Conservation (phyloP, 2,329 filamentous ascomycete species). For the Orbilia oligospora region DNA sequence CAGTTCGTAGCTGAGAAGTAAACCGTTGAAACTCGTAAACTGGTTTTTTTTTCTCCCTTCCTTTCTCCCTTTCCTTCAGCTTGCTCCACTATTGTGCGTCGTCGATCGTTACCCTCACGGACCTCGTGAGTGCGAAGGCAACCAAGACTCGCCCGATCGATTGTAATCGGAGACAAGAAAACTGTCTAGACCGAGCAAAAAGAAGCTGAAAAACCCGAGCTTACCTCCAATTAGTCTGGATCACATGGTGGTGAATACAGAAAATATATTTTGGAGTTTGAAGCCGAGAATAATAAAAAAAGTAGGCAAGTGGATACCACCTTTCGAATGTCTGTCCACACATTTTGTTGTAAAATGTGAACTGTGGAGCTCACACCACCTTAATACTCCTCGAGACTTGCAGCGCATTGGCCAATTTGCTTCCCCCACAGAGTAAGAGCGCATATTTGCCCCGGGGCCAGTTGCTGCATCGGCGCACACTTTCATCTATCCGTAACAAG, state of each 20-base stretch:
- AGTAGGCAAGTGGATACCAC: slow-evolving; percentile 8
- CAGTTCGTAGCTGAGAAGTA: slow-evolving; percentile 5
- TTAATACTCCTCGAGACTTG: background rate
- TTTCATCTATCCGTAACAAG: slow-evolving; percentile 43
- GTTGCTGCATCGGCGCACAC: slow-evolving; percentile 24
- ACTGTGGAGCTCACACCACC: slow-evolving; percentile 15
- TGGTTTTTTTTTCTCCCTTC: slow-evolving; percentile 16
- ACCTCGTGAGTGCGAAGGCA: slow-evolving; percentile 22
- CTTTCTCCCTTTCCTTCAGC: slow-evolving; percentile 15
- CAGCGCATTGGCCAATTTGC: slow-evolving; percentile 33
- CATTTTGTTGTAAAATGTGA: slow-evolving; percentile 29
- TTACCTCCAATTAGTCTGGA: slow-evolving; percentile 50
- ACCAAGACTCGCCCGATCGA: slow-evolving; percentile 22
- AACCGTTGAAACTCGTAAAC: slow-evolving; percentile 26
- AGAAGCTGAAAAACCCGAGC: slow-evolving; percentile 24
- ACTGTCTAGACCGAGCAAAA: background rate
- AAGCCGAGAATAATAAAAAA: slow-evolving; percentile 35
- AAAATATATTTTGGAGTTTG: slow-evolving; percentile 10
- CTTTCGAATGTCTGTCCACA: slow-evolving; percentile 7
- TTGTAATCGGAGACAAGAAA: slow-evolving; percentile 2
- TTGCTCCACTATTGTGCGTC: slow-evolving; percentile 58
- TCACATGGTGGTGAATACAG: slow-evolving; percentile 48
- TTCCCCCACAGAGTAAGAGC: slow-evolving; percentile 7
- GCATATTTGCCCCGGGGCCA: slow-evolving; percentile 11
- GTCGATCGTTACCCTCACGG: slow-evolving; percentile 54